These are phyloP conservation scores for Inosperma sp. DNA, from an alignment of 768 basidiomycete genomes.

Conservation along the genomic window DNA sequence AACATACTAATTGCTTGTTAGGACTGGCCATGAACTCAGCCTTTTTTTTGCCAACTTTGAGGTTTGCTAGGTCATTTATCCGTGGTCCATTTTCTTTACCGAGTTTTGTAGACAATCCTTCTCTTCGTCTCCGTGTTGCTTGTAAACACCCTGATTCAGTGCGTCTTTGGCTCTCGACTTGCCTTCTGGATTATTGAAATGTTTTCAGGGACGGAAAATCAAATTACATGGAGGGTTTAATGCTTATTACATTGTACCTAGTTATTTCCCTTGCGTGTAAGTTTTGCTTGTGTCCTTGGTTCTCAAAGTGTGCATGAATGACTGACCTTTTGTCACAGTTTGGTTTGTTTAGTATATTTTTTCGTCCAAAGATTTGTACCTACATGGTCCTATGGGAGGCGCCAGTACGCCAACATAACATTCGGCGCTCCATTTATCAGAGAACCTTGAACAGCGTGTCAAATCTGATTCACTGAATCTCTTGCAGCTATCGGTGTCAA, in stretches of 20 bases:
- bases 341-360: conserved; percentile 28
- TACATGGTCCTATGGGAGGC: no score
- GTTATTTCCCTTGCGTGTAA: conserved; percentile 78
- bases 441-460: no score
- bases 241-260: conserved; percentile 67
- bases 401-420: no score
- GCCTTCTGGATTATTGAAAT: conserved; percentile 5
- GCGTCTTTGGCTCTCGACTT: conserved; percentile 24
- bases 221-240: conserved; percentile 90
- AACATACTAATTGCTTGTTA: conserved; percentile 21
- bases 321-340: conserved; percentile 14
- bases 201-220: conserved; percentile 68
- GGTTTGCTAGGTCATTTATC: conserved; percentile 33
- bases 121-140: conserved; percentile 87
- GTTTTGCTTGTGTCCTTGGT: conserved; percentile 19
- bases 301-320: not conserved
- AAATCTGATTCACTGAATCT: no score
- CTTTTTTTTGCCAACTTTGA: conserved; percentile 86
- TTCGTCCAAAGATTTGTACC: not conserved
- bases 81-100: conserved; percentile 3
- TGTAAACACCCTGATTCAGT: conserved; percentile 79
- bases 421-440: no score
- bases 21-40: conserved; percentile 65
- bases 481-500: no score
- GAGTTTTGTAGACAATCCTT: conserved; percentile 72